Conservation (phyloP, 2,329 filamentous ascomycete species). For the Ceratocystis alfenasii region DNA sequence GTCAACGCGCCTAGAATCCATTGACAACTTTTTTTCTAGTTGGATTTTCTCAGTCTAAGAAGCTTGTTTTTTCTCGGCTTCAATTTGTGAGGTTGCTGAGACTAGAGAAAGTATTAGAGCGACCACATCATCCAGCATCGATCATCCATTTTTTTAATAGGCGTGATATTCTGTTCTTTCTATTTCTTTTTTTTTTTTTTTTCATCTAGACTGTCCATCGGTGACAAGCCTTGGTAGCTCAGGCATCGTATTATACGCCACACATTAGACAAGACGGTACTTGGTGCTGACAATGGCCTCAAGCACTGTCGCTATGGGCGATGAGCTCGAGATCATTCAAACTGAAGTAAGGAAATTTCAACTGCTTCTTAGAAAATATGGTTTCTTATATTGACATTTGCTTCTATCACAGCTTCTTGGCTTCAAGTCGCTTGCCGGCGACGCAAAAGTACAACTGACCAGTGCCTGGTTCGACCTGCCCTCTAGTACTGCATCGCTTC, state of each 20-base stretch:
- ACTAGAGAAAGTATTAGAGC: not conserved
- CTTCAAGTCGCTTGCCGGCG: constrained; percentile 67
- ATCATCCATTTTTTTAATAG: not conserved
- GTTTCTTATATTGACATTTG: constrained; percentile 7
- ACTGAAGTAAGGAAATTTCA: constrained; percentile 55
- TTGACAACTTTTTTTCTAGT: constrained; percentile 15
- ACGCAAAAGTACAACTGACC: constrained; percentile 72
- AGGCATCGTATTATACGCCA: not conserved
- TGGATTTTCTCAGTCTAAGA: constrained; percentile 4
- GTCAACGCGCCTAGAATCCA: constrained; percentile 22
- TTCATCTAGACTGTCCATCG: not conserved
- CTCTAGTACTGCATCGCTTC: constrained; percentile 63
- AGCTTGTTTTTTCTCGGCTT: not conserved
- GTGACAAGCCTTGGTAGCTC: not conserved
- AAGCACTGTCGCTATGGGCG: constrained; percentile 34
- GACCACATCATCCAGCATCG: not conserved
- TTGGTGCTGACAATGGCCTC: constrained; percentile 18
- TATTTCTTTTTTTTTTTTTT: not conserved
- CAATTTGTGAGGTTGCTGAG: not conserved
- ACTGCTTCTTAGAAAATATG: not conserved
- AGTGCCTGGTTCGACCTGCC: constrained; percentile 68
- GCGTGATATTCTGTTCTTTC: not conserved
- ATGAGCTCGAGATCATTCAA: constrained; percentile 63
- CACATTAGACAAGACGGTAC: not conserved
- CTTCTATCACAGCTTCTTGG: constrained; percentile 48